Percentiles rank a stretch among this genome's conserved stretches.
Evolutionary conservation across 1,284 basidiomycete species (phyloP).

Genomic region (Ustilago hordei): DNA sequence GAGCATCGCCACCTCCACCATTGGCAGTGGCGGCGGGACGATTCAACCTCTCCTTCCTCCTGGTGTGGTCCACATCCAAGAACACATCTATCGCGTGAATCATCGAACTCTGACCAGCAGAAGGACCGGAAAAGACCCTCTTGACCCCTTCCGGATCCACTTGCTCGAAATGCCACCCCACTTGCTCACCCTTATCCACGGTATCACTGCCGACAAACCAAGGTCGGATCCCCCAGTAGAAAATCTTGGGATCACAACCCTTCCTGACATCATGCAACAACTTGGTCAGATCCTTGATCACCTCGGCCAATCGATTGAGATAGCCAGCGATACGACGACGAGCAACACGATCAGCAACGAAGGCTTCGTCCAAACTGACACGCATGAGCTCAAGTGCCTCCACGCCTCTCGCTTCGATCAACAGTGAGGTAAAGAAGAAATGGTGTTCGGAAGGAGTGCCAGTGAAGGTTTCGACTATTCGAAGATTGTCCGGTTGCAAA

Average conservation of each 20-base stretch:
- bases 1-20: conserved; percentile 13
- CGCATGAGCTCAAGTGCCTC: conserved; percentile 88
- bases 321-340: conserved; percentile 72
- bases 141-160: conserved; percentile 72
- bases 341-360: conserved; percentile 85
- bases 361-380: conserved; percentile 87
- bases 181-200: conserved; percentile 31
- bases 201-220: conserved; percentile 92
- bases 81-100: conserved; percentile 91
- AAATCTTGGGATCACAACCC: conserved; percentile 82
- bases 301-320: conserved; percentile 76
- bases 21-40: conserved; percentile 19
- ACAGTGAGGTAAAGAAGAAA: conserved; percentile 87
- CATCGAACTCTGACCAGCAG: conserved; percentile 88
- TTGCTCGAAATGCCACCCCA: conserved; percentile 86
- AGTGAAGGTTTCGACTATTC: conserved; percentile 80
- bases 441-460: conserved; percentile 85
- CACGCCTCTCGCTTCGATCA: conserved; percentile 92
- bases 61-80: conserved; percentile 80
- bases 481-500: conserved; percentile 57
- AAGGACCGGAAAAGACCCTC: conserved; percentile 79
- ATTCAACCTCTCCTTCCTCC: conserved; percentile 40
- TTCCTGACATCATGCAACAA: conserved; percentile 73
- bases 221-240: conserved; percentile 86
- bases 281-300: conserved; percentile 73